Evolutionary conservation across 768 basidiomycete species (phyloP).

Genomic region (Hydnomerulius pinastri): DNA sequence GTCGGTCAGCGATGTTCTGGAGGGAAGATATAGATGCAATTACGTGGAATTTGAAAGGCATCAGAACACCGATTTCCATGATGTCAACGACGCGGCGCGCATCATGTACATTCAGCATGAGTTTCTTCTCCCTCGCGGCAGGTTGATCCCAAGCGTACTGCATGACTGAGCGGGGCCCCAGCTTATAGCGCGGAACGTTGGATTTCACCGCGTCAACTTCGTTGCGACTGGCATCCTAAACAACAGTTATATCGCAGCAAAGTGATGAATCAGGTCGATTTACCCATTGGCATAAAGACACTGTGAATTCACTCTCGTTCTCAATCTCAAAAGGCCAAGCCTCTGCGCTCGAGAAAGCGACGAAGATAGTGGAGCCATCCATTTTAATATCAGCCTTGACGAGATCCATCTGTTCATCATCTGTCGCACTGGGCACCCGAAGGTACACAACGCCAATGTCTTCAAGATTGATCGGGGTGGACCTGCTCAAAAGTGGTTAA

Average conservation of each 20-base stretch:
- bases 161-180: constrained; percentile 53
- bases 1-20: neutral
- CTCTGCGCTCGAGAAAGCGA: constrained; percentile 65
- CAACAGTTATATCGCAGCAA: constrained; percentile 22
- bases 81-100: constrained; percentile 76
- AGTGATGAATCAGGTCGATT: constrained; percentile 1
- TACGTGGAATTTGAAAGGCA: constrained; percentile 87
- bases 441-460: constrained; percentile 86
- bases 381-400: constrained; percentile 79
- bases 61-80: constrained; percentile 91
- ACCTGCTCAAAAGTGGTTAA: constrained; percentile 52
- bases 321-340: constrained; percentile 90
- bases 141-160: constrained; percentile 95
- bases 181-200: constrained; percentile 47
- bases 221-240: constrained; percentile 48
- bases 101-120: constrained; percentile 64
- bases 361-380: constrained; percentile 86
- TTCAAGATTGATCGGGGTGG: constrained; percentile 87
- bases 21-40: constrained; percentile 22
- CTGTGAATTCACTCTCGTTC: constrained; percentile 76
- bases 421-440: constrained; percentile 52
- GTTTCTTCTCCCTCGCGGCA: constrained; percentile 76
- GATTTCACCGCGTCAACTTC: constrained; percentile 42
- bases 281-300: constrained; percentile 78
- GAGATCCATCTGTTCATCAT: constrained; percentile 48